A percentile compares a stretch with the other conserved stretches of the same genome.
Conservation (phyloP, 371 early-diverging fungal species). For the Apophysomyces ossiformis region DNA sequence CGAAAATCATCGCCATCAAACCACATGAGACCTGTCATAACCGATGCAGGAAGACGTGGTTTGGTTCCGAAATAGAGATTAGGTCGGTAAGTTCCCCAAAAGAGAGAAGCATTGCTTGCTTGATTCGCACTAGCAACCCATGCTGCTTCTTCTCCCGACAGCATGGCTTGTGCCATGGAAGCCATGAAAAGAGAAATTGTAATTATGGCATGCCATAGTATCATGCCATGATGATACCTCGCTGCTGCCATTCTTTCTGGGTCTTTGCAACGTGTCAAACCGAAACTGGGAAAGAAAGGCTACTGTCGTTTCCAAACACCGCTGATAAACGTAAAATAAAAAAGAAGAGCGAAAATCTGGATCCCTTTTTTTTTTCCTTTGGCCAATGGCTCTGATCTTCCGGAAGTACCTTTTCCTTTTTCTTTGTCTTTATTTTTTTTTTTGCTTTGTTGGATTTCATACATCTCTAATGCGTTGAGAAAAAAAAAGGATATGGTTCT, state of each 20-base stretch:
- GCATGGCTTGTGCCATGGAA: not conserved
- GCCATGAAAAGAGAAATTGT: not conserved
- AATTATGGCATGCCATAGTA: not conserved
- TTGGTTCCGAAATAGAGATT: conserved; percentile 95
- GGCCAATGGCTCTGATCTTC: too few species aligned
- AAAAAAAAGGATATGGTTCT: too few species aligned
- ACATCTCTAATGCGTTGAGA: not conserved
- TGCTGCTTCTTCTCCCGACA: conserved; percentile 14
- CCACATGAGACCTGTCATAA: conserved; percentile 94
- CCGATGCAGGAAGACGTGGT: conserved; percentile 75
- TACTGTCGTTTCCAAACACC: not conserved
- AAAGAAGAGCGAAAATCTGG: too few species aligned
- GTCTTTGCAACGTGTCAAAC: not conserved
- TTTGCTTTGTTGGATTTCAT: not conserved
- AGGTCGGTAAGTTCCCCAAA: conserved; percentile 96
- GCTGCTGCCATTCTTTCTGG: not conserved
- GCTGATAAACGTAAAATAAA: not conserved
- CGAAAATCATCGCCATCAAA: conserved; percentile 70
- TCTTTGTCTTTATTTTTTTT: too few species aligned
- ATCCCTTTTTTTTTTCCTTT: too few species aligned
- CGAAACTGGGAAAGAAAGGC: not conserved
- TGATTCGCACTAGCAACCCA: conserved; percentile 20
- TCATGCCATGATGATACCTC: not conserved
- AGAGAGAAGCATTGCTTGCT: conserved; percentile 44
- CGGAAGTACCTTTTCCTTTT: too few species aligned